These are phyloP conservation scores for Xerocomellus dryophilus DNA, from an alignment of 768 basidiomycete genomes.

Conservation along the genomic window DNA sequence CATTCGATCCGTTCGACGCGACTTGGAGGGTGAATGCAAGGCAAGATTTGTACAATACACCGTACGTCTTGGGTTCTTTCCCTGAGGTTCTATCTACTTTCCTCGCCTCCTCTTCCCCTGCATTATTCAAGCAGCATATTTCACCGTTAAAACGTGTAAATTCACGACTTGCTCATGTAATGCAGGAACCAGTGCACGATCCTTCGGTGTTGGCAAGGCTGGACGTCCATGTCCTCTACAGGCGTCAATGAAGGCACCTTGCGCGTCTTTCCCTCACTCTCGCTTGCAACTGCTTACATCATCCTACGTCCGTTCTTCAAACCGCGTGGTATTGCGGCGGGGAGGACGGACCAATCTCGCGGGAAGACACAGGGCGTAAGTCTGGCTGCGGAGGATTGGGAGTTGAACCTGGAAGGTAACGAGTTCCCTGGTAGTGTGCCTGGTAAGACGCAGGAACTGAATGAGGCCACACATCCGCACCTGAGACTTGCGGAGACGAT, in stretches of 20 bases:
- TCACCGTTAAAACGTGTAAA: not conserved
- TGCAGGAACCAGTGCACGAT: slow-evolving; percentile 51
- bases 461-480: slow-evolving; percentile 58
- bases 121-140: not conserved
- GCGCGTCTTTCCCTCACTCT: slow-evolving; percentile 56
- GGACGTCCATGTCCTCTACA: slow-evolving; percentile 52
- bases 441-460: slow-evolving; percentile 55
- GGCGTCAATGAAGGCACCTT: slow-evolving; percentile 62
- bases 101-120: not conserved
- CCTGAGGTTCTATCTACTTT: not conserved
- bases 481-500: slow-evolving; percentile 53
- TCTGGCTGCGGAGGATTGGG: slow-evolving; percentile 52
- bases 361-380: slow-evolving; percentile 18
- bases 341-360: not conserved
- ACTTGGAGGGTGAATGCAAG: slow-evolving; percentile 45
- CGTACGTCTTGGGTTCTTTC: slow-evolving; percentile 34
- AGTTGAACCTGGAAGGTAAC: slow-evolving; percentile 47
- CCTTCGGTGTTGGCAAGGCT: slow-evolving; percentile 58
- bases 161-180: slow-evolving; percentile 1
- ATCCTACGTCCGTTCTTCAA: slow-evolving; percentile 68
- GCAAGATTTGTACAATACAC: slow-evolving; percentile 60
- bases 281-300: slow-evolving; percentile 55
- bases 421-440: slow-evolving; percentile 54
- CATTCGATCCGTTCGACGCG: slow-evolving; percentile 51
- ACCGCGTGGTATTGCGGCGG: slow-evolving; percentile 20